Evolutionary conservation across 2,329 filamentous ascomycete genomes (phyloP), one percentile per base, ranked within the genome.

Genomic region (Neonectria magnoliae): DNA sequence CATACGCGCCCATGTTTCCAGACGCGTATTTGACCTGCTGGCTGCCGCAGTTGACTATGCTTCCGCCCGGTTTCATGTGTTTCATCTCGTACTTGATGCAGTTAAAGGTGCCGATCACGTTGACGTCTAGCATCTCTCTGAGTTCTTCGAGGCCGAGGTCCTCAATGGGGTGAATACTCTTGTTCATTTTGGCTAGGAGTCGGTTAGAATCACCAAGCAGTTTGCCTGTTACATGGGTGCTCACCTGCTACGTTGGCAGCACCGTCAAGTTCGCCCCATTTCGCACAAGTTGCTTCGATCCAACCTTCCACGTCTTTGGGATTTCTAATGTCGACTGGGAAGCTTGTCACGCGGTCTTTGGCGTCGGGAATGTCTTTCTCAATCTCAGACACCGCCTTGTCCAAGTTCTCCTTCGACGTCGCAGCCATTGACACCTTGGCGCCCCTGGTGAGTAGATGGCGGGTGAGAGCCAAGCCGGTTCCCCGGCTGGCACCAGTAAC

Each of bases 401-500:
- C 68, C 16, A 78, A 50, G 18, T 76, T 77, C 7, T 72, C 68
- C 25, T 69, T 68, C 6, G 73, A 72, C 1, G 75, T 69, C n/a
- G 73, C 73, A 16, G 72, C 72, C 56, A 76, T 72, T 7, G 77
- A 78, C 2, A 78, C 67, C 25, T 65, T 73, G n/a, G 76, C 76
- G 8, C 76, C 76, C n/a, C 76, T 66, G 20, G 78, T 71, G n/a
- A 89, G 77, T 16, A 89, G 78, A 52, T 81, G 78, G 33, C 83
- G 77, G 0, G 85, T 81, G 1, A 87, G 79, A 25, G 84, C 84
- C 14, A 87, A 78, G 44, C 87, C 87, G 27, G 88, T 84, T 20
- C 87, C 87, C 42, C 86, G 83, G 73, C 85, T 87, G 11, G 86
- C 86, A 20, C 87, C 87, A 4, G 86, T 88, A 25, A 93, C 83